Evolutionary conservation across 2,329 filamentous ascomycete genomes (phyloP), one percentile per base, ranked within the genome.

Genomic region (Fusarium clavum): DNA sequence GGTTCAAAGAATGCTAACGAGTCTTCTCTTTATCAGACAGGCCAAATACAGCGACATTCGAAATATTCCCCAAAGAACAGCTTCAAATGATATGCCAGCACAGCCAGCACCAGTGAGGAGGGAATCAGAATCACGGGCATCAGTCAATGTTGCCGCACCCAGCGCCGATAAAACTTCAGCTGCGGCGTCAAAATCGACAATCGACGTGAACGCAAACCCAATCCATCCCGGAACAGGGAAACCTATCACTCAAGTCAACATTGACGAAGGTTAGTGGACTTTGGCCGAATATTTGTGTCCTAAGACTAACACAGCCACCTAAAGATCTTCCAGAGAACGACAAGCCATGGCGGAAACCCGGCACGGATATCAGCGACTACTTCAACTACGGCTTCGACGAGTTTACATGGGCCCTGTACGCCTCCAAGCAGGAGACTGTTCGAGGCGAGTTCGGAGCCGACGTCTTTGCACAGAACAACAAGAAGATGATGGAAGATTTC

Each of bases 321-420:
- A 30, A 65, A 87, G 89, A 91, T 75, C 87, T 94, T 22, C 86
- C 89, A 40, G 91, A 93, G 10, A 93, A 94, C 75, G 92, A 94
- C 69, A 98, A 98, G 80, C 94, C 95, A 20, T 99, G 96, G 96
- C 91, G 96, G 46, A 91, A 94, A 70, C 96, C 96, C 0, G 96
- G 96, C 48, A 94, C 95, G 13, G 96, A 99, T 76, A 89, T 97
- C 57, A 96, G 92, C 64, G 96, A 99, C 79, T 98, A 97, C 82
- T 98, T 98, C 88, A 98, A 98, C 84, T 98, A 98, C 81, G 95
- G 95, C 62, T 98, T 98, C 77, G 95, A 98, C 81, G 95, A 98
- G 81, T 98, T 98, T 81, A 97, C 94, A 2, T 99, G 96, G 96
- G 92, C 94, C 8, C 88, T 94, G 57, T 99, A 99, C 79, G 94